Conservation (phyloP, 768 basidiomycete species). For the Filobasidium floriforme region DNA sequence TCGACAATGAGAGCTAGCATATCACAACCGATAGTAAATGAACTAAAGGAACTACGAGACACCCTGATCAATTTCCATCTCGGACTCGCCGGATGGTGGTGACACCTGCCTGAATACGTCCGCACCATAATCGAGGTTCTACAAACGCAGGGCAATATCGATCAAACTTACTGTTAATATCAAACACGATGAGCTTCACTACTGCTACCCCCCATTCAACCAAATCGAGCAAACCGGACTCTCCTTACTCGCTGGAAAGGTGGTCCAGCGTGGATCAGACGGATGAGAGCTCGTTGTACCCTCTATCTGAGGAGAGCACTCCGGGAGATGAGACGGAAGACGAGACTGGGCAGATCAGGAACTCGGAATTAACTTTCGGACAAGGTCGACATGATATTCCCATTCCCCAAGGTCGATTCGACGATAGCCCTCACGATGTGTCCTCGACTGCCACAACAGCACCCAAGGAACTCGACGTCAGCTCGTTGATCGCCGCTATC, state of each 20-base stretch:
- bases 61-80: not conserved
- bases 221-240: not conserved
- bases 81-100: not conserved
- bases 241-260: not conserved
- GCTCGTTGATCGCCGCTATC: constrained; percentile 4
- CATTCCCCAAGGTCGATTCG: not conserved
- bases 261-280: not conserved
- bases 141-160: too few relatives aligned
- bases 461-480: not conserved
- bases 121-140: too few relatives aligned
- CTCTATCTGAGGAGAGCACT: not conserved
- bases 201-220: not conserved
- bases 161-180: too few relatives aligned
- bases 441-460: not conserved
- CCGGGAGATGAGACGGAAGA: not conserved
- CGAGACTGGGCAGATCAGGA: not conserved
- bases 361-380: not conserved
- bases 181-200: too few relatives aligned
- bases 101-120: too few relatives aligned
- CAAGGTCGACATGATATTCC: not conserved
- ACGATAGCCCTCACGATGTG: not conserved
- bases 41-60: too few relatives aligned
- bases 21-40: too few relatives aligned
- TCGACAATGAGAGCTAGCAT: too few relatives aligned
- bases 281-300: constrained; percentile 1